These are phyloP conservation scores for Phytopythium montanum DNA, from an alignment of 352 stramenopile species.

Conservation along the genomic window DNA sequence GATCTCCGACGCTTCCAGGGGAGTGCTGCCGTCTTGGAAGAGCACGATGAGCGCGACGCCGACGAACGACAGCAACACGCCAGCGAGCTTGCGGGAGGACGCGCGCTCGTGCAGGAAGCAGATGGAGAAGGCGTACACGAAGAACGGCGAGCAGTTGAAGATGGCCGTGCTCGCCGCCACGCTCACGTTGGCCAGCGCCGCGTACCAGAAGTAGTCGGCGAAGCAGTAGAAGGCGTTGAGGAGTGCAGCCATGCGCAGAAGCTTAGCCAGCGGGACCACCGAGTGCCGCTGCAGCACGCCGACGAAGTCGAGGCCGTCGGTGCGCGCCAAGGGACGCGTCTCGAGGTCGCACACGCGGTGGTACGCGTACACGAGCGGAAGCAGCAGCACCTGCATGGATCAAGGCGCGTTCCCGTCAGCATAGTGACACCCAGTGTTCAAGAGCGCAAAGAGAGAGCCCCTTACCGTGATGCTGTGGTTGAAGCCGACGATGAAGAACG, in stretches of 20 bases:
- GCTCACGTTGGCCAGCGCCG: conserved; percentile 30
- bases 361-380: conserved; percentile 34
- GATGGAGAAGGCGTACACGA: conserved; percentile 46
- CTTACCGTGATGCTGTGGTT: conserved; percentile 38
- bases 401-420: not conserved
- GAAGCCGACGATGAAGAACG: conserved; percentile 60
- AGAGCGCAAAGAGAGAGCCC: not conserved
- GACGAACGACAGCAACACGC: conserved; percentile 26
- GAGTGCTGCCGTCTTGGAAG: conserved; percentile 17
- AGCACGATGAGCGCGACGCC: conserved; percentile 30
- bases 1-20: conserved; percentile 16
- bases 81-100: conserved; percentile 22
- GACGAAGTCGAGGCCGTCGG: conserved; percentile 7
- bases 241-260: conserved; percentile 22
- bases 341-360: conserved; percentile 23
- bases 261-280: conserved; percentile 13
- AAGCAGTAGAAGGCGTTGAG: conserved; percentile 39
- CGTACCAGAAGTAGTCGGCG: conserved; percentile 48
- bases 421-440: not conserved
- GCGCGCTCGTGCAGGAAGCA: conserved; percentile 32
- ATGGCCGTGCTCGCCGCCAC: conserved; percentile 33
- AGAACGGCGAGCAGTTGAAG: conserved; percentile 47
- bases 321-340: conserved; percentile 3
- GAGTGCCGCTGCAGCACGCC: conserved; percentile 23
- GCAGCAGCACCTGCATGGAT: conserved; percentile 26